Evolutionary conservation across 352 stramenopile species (phyloP).

Genomic region (Hyaloperonospora brassicae): DNA sequence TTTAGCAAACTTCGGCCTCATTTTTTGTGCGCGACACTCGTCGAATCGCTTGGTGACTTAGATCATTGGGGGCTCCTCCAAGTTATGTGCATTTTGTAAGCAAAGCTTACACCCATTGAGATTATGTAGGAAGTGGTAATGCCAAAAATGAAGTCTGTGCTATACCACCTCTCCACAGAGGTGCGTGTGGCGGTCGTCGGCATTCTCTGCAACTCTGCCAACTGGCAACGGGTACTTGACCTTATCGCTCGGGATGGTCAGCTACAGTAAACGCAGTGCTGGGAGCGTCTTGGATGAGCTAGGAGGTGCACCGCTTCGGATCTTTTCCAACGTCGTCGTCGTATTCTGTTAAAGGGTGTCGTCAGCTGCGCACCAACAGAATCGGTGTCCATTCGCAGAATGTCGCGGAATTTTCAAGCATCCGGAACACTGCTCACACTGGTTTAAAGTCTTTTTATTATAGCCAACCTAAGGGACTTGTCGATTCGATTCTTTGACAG

Average conservation of each 20-base stretch:
- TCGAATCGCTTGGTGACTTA: neutral
- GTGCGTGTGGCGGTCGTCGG: neutral
- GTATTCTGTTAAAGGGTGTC: neutral
- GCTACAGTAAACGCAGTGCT: neutral
- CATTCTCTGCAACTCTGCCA: neutral
- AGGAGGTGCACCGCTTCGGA: too few species aligned
- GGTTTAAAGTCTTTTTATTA: too few species aligned
- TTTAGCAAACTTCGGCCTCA: neutral
- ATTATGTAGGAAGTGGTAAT: neutral
- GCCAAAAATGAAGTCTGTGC: neutral
- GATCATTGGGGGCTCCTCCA: neutral
- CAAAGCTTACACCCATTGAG: neutral
- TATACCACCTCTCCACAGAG: neutral
- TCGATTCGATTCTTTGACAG: too few species aligned
- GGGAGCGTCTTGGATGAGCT: neutral
- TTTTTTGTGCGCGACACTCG: neutral
- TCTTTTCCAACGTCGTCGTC: neutral
- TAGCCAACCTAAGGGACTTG: too few species aligned
- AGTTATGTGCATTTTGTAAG: neutral
- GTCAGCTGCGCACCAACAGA: neutral
- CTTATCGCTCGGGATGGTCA: constrained; percentile 1
- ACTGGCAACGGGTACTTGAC: neutral
- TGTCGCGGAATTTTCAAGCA: too few species aligned
- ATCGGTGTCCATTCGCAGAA: neutral
- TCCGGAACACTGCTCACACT: too few species aligned